Base-by-base conservation (phyloP, 1,139 yeast species). In the Candida tunisiensis region DNA sequence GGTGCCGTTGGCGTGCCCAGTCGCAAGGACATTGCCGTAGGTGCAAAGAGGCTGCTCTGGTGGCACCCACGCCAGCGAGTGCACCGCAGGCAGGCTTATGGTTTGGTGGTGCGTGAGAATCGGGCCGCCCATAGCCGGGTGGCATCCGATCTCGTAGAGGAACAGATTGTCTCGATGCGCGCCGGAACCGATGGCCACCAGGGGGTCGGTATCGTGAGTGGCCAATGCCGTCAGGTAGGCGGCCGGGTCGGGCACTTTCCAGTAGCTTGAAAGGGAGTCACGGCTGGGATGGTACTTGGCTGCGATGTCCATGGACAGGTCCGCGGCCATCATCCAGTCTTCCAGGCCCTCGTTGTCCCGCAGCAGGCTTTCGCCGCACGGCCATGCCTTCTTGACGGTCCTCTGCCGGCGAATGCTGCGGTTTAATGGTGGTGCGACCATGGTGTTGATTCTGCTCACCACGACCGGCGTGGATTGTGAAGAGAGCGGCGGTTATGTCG, bases 81-180 rank as follows among this genome's bases (percentile, higher is more conserved):
- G 65, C 22, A 78, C 73, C 33, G 69, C 67, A 1, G 88, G 82
- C 24, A 79, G 56, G 0, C 79, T 49, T 25, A 79, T 71, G 2
- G 91, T 77, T 41, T 74, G 77, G 39, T 74, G 72, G 51, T 78
- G 92, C 12, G 78, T 70, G 31, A 78, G 54, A 24, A 60, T 56
- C 22, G 45, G 44, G 10, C 30, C 20, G 8, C 27, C 24, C 19
- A 31, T 32, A 8, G 34, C 30, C n/a, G 33, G 23, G 21, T 28
- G 26, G 9, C 55, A 34, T 34, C 63, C 64, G 31, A 75, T 53
- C 30, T 69, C 74, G 45, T 74, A 79, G 19, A 79, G 62, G 39
- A 64, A 74, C 31, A 79, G 54, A 39, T 78, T 79, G 30, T 65
- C 53, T 12, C 59, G 64, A 5, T 43, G 30, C 24, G 60, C 53